Conservation (phyloP, 768 basidiomycete genomes). For the Psilocybe cubensis region DNA sequence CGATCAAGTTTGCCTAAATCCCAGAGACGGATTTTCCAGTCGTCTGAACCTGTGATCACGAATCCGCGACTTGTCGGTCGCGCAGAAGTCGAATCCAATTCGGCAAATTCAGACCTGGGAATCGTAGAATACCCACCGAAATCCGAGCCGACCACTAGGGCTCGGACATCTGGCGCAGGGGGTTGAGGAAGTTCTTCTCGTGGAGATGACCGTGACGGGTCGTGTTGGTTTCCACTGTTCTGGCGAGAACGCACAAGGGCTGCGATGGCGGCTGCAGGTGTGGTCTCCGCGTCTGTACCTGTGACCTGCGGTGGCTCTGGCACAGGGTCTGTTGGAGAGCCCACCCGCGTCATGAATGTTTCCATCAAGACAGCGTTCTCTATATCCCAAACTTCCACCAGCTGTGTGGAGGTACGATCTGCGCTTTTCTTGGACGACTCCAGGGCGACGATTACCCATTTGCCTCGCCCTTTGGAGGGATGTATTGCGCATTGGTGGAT, state of each 20-base stretch:
- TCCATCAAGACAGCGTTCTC: slow-evolving; percentile 82
- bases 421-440: slow-evolving; percentile 51
- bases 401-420: slow-evolving; percentile 47
- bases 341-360: slow-evolving; percentile 66
- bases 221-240: slow-evolving; percentile 17
- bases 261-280: slow-evolving; percentile 76
- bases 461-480: slow-evolving; percentile 84
- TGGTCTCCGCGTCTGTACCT: slow-evolving; percentile 60
- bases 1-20: slow-evolving; percentile 76
- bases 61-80: slow-evolving; percentile 61
- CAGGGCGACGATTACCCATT: slow-evolving; percentile 88
- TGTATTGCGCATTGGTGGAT: slow-evolving; percentile 82
- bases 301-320: slow-evolving; percentile 56
- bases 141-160: slow-evolving; percentile 72
- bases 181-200: slow-evolving; percentile 27
- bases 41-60: slow-evolving; percentile 89
- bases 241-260: slow-evolving; percentile 77
- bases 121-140: slow-evolving; percentile 64
- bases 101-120: slow-evolving; percentile 49
- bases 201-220: slow-evolving; percentile 17
- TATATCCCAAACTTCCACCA: slow-evolving; percentile 93
- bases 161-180: slow-evolving; percentile 70
- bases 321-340: slow-evolving; percentile 47
- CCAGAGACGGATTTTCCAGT: slow-evolving; percentile 87
- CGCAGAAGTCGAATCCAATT: slow-evolving; percentile 44